These are phyloP conservation scores for Naematelia encephala DNA, from an alignment of 768 basidiomycete species.

Conservation along the genomic window DNA sequence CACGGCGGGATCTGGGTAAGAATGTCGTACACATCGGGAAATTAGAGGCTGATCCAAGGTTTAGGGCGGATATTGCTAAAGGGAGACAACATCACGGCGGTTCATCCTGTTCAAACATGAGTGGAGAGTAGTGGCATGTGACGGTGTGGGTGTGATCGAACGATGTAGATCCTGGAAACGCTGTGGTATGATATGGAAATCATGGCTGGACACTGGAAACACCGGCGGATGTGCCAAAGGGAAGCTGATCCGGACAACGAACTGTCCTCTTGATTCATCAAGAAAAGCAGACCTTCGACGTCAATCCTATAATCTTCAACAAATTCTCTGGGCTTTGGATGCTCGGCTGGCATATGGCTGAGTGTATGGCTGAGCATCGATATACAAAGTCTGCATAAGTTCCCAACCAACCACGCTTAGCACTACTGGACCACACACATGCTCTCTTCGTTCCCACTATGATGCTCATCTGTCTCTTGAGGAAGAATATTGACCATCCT, in stretches of 20 bases:
- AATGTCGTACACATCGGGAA: neutral
- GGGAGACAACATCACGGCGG: slow-evolving; percentile 97
- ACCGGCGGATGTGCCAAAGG: neutral
- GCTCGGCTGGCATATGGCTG: no score
- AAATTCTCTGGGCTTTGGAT: no score
- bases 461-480: slow-evolving; percentile 21
- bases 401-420: no score
- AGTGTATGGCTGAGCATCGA: no score
- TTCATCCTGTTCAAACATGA: slow-evolving; percentile 58
- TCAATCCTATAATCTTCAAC: no score
- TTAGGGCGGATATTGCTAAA: slow-evolving; percentile 91
- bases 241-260: neutral
- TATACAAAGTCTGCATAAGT: neutral
- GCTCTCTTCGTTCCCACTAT: slow-evolving; percentile 18
- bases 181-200: neutral
- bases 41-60: neutral
- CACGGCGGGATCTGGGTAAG: slow-evolving; percentile 76
- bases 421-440: slow-evolving; percentile 36
- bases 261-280: no score
- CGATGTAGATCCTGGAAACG: neutral
- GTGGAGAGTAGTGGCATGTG: neutral
- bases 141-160: neutral
- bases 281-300: no score
- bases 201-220: neutral
- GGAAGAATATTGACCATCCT: slow-evolving; percentile 48